Evolutionary conservation across 768 basidiomycete species (phyloP).

Genomic region (Lentinula sp.): DNA sequence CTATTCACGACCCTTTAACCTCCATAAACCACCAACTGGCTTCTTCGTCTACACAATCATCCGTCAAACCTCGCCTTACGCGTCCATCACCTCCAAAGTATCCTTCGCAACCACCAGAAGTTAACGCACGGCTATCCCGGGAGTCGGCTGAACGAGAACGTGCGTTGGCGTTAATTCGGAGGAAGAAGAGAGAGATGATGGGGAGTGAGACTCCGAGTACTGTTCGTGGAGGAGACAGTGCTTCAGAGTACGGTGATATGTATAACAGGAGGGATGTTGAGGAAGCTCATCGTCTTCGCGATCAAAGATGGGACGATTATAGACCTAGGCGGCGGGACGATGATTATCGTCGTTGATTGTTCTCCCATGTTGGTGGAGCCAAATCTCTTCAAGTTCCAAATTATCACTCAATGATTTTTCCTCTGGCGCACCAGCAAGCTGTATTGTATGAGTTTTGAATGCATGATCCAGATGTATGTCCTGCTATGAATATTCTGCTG

Average conservation of each 20-base stretch:
- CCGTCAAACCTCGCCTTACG: constrained; percentile 16
- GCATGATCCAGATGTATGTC: too few relatives aligned
- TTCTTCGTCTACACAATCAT: constrained; percentile 25
- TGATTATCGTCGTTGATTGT: not conserved
- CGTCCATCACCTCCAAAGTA: constrained; percentile 10
- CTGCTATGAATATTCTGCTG: too few relatives aligned
- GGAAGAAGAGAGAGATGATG: constrained; percentile 58
- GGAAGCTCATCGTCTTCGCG: constrained; percentile 51
- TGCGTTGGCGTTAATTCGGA: constrained; percentile 62
- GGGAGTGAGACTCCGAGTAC: constrained; percentile 71
- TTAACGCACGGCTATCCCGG: constrained; percentile 57
- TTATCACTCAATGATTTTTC: too few relatives aligned
- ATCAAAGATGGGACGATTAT: constrained; percentile 7
- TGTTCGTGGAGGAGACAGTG: constrained; percentile 40
- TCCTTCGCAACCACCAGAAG: constrained; percentile 31
- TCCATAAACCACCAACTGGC: constrained; percentile 66
- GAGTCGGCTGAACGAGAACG: constrained; percentile 74
- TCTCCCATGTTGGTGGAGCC: not conserved
- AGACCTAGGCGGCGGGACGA: not conserved
- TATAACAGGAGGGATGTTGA: constrained; percentile 69
- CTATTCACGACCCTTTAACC: constrained; percentile 64
- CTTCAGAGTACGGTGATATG: constrained; percentile 57
- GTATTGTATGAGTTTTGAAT: too few relatives aligned
- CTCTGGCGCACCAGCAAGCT: too few relatives aligned
- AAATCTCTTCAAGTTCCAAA: too few relatives aligned